These are phyloP conservation scores for Moniliophthora roreri DNA, from an alignment of 1,284 basidiomycete genomes.

Conservation along the genomic window DNA sequence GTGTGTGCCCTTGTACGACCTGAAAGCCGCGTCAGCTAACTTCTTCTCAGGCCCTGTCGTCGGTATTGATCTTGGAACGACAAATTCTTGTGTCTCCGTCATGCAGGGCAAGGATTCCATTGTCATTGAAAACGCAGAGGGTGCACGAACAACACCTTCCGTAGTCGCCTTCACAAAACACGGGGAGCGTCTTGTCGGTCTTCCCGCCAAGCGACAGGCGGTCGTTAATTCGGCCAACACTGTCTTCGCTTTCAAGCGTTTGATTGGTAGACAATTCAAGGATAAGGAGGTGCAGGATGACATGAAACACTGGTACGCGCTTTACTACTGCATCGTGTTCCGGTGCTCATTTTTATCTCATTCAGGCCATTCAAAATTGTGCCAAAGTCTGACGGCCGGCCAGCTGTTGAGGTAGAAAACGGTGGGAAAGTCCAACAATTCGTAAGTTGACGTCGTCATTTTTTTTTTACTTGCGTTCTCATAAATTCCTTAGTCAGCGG, in stretches of 20 bases:
- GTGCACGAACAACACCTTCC: conserved; percentile 96
- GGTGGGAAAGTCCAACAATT: conserved; percentile 66
- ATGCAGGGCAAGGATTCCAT: conserved; percentile 96
- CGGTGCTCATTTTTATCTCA: conserved; percentile 5
- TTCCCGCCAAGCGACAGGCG: conserved; percentile 96
- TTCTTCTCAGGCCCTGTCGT: conserved; percentile 65
- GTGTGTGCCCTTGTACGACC: conserved; percentile 36
- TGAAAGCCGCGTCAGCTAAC: background rate
- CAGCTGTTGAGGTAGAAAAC: conserved; percentile 81
- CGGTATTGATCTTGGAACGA: conserved; percentile 85
- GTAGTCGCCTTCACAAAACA: conserved; percentile 98
- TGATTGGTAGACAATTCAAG: conserved; percentile 92
- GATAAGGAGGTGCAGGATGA: conserved; percentile 92
- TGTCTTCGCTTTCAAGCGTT: conserved; percentile 94
- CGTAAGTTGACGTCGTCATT: conserved; percentile 41
- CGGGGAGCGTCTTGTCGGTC: conserved; percentile 90
- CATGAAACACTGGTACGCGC: conserved; percentile 76
- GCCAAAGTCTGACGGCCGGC: conserved; percentile 66
- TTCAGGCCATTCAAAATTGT: conserved; percentile 83
- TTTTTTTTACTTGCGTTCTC: conserved; percentile 3
- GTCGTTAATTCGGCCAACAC: conserved; percentile 97
- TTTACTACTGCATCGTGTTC: conserved; percentile 17
- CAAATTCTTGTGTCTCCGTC: conserved; percentile 91
- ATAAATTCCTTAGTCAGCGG: conserved; percentile 56
- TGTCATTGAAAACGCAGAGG: conserved; percentile 97